phyloP scores from a whole-genome alignment of 352 stramenopile genomes.

The Phytophthora pinifolia region DNA sequence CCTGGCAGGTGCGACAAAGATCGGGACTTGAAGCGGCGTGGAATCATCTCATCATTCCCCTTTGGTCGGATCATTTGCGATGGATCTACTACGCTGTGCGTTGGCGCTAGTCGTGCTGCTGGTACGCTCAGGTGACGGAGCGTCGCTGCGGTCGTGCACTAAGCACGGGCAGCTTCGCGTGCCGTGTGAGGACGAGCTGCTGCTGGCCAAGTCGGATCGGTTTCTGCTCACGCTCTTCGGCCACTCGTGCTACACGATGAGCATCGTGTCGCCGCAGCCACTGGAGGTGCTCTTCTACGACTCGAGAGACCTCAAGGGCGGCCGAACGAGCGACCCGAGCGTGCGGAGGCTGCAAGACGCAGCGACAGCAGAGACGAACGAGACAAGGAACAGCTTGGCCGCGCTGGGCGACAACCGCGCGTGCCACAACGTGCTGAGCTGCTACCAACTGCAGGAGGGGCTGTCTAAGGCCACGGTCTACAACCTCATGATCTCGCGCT shows the following conservation, averaged over 20 bases:
- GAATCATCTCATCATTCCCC: constrained; percentile 3
- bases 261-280: constrained; percentile 35
- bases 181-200: constrained; percentile 51
- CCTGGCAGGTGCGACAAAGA: constrained; percentile 14
- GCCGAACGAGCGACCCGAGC: constrained; percentile 8
- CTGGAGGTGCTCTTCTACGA: constrained; percentile 65
- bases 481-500: constrained; percentile 46
- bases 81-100: not conserved
- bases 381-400: constrained; percentile 4
- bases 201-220: constrained; percentile 38
- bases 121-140: constrained; percentile 1
- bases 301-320: constrained; percentile 24
- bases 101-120: constrained; percentile 7
- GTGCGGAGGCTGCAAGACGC: constrained; percentile 12
- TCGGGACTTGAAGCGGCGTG: constrained; percentile 12
- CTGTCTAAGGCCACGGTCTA: constrained; percentile 41
- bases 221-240: constrained; percentile 62
- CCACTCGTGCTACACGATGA: constrained; percentile 54
- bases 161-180: constrained; percentile 45
- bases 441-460: constrained; percentile 34
- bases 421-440: constrained; percentile 34
- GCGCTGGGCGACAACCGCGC: constrained; percentile 19
- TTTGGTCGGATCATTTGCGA: not conserved
- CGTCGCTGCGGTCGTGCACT: constrained; percentile 39
- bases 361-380: constrained; percentile 5